Conservation (phyloP, 192 early-diverging fungal species). For the Coemansia sp. region DNA sequence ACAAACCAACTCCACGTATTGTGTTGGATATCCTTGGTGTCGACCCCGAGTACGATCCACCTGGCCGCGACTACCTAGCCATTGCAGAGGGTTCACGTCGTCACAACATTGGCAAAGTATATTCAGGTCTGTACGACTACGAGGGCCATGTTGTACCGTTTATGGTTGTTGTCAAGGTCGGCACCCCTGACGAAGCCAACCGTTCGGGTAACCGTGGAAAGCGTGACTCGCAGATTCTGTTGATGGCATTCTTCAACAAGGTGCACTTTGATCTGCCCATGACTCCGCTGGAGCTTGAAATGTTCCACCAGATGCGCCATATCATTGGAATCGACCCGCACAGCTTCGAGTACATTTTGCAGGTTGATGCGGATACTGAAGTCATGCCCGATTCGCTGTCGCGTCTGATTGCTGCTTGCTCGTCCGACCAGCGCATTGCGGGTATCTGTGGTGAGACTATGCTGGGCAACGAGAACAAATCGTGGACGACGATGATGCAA, state of each 20-base stretch:
- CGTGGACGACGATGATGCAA: slow-evolving; percentile 97
- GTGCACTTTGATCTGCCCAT: slow-evolving; percentile 92
- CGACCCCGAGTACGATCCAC: slow-evolving; percentile 71
- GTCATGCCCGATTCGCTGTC: slow-evolving; percentile 86
- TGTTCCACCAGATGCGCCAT: slow-evolving; percentile 97
- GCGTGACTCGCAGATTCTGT: slow-evolving; percentile 94
- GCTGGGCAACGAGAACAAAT: slow-evolving; percentile 84
- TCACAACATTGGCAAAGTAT: slow-evolving; percentile 85
- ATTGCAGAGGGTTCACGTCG: slow-evolving; percentile 87
- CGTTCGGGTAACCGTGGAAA: slow-evolving; percentile 67
- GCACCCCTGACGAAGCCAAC: slow-evolving; percentile 74
- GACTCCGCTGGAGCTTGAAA: slow-evolving; percentile 89
- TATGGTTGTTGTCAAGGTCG: slow-evolving; percentile 90
- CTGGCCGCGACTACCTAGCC: slow-evolving; percentile 77
- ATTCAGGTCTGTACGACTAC: slow-evolving; percentile 50
- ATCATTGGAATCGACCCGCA: slow-evolving; percentile 88
- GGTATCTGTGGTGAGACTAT: slow-evolving; percentile 54
- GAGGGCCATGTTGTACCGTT: slow-evolving; percentile 31
- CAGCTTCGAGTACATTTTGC: slow-evolving; percentile 77
- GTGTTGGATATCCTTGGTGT: slow-evolving; percentile 87
- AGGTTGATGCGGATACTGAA: slow-evolving; percentile 84
- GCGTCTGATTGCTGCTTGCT: slow-evolving; percentile 81
- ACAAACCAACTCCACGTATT: slow-evolving; percentile 86
- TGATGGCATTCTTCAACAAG: slow-evolving; percentile 94
- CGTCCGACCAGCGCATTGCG: slow-evolving; percentile 73